Evolutionary conservation across 345 rosid genomes (phyloP), one percentile per base, ranked within the genome.

Genomic region (Arabis hirsuta): DNA sequence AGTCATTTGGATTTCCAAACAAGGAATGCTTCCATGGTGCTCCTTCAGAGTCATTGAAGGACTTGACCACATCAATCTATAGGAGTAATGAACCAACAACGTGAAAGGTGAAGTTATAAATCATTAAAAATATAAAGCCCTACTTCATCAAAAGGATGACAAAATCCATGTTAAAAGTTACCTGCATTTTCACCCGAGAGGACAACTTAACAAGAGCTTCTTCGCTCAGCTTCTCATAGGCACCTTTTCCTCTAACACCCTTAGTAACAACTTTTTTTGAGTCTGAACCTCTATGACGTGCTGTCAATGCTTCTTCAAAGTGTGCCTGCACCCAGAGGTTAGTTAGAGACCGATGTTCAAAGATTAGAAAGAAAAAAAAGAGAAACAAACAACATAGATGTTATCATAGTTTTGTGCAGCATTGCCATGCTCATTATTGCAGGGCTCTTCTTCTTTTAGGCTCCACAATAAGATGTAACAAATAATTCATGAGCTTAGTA

Each of bases 1-100:
- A 71, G 73, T 94, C 98, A 81, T 82, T 94, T 77, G 98, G 98
- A 81, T 94, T 94, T 76, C 97, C 97, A 80, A 94, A 94, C 61
- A 89, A 91, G 45, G 98, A 94, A 80, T 76, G 90, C 80, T 83
- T 89, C 97, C 98, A 91, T 73, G 88, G 97, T 36, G 85, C 88
- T 55, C 91, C 87, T 65, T 91, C 96, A 2, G 91, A 79, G 72
- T 94, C 97, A 73, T 71, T 89, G 51, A 84, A 89, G 56, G 95
- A 87, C 79, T 87, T 89, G 39, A 91, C 96, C 76, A 91, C 90
- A 72, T 89, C 95, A 79, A 94, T 79, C 98, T 94, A 79, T 50
- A 43, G 76, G 38, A 47, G 55, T 29, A 68, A 68, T 3, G 24
- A 29, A 66, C 47, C 27, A 67, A 56, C 20, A 39, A 62, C 50